Percentiles rank a stretch among this genome's conserved stretches.
phyloP scores from a whole-genome alignment of 805 yeast genomes.

The Candida peoriensis region DNA sequence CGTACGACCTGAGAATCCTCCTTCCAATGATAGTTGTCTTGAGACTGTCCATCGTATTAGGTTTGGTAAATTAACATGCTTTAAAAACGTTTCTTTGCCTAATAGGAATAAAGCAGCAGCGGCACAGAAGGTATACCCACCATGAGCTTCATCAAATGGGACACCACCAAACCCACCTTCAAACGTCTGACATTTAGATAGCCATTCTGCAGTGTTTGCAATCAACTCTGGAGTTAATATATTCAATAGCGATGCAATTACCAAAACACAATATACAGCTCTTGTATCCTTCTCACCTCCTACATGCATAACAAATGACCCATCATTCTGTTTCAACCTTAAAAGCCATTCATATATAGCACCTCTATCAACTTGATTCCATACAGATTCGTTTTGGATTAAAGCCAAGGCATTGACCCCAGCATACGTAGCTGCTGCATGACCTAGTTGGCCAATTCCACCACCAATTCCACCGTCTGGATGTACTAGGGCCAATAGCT shows the following conservation, averaged over 20 bases:
- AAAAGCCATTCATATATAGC: conserved; percentile 61
- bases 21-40: conserved; percentile 71
- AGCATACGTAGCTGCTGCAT: conserved; percentile 82
- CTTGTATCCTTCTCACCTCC: conserved; percentile 85
- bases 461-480: conserved; percentile 76
- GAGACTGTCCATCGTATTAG: conserved; percentile 63
- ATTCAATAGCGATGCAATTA: conserved; percentile 60
- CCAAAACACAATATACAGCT: conserved; percentile 83
- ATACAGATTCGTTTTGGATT: conserved; percentile 37
- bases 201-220: conserved; percentile 51
- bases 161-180: conserved; percentile 95
- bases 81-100: conserved; percentile 28
- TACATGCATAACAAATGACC: conserved; percentile 69
- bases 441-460: conserved; percentile 77
- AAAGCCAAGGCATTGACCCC: conserved; percentile 58
- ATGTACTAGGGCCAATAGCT: conserved; percentile 27
- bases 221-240: conserved; percentile 57
- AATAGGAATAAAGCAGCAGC: conserved; percentile 55
- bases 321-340: conserved; percentile 57
- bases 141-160: conserved; percentile 88
- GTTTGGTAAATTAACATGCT: conserved; percentile 40
- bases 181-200: conserved; percentile 71
- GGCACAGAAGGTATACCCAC: conserved; percentile 94
- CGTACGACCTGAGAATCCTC: conserved; percentile 85
- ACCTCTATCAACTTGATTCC: conserved; percentile 40